Evolutionary conservation across 2,329 filamentous ascomycete genomes (phyloP).

Genomic region (Cordyceps fumosorosea): DNA sequence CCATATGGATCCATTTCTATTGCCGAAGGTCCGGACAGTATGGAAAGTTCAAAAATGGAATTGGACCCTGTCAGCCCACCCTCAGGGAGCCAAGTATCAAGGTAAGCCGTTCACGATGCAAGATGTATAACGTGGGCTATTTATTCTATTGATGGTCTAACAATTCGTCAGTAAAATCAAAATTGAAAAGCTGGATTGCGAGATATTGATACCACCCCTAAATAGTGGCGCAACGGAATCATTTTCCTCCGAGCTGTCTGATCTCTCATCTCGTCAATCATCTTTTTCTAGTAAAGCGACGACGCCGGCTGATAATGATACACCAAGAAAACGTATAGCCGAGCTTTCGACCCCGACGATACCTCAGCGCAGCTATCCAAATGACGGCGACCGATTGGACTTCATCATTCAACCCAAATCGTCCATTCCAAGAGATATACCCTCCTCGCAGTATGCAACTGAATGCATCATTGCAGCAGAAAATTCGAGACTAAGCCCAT

Average conservation of each 20-base stretch:
- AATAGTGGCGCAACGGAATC: slow-evolving; percentile 30
- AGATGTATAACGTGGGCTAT: not conserved
- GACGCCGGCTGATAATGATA: slow-evolving; percentile 45
- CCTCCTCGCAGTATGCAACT: slow-evolving; percentile 72
- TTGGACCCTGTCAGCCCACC: not conserved
- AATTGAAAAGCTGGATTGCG: slow-evolving; percentile 1
- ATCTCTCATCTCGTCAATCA: slow-evolving; percentile 47
- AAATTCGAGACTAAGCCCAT: slow-evolving; percentile 82
- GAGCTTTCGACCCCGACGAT: slow-evolving; percentile 14
- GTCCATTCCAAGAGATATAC: slow-evolving; percentile 72
- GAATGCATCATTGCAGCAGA: slow-evolving; percentile 89
- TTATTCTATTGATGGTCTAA: not conserved
- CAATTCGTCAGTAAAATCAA: not conserved
- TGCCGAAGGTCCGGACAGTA: not conserved
- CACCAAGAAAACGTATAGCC: slow-evolving; percentile 18
- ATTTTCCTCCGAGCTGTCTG: slow-evolving; percentile 49
- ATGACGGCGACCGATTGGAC: slow-evolving; percentile 29
- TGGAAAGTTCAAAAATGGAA: not conserved
- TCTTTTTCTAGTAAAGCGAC: slow-evolving; percentile 57
- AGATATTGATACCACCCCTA: not conserved
- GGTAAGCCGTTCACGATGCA: not conserved
- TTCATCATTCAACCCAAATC: slow-evolving; percentile 67
- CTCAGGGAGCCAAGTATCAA: not conserved
- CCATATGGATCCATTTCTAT: not conserved
- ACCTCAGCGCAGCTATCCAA: slow-evolving; percentile 18